Evolutionary conservation across 1,284 basidiomycete species (phyloP).

Genomic region (Ceratobasidium sp.): DNA sequence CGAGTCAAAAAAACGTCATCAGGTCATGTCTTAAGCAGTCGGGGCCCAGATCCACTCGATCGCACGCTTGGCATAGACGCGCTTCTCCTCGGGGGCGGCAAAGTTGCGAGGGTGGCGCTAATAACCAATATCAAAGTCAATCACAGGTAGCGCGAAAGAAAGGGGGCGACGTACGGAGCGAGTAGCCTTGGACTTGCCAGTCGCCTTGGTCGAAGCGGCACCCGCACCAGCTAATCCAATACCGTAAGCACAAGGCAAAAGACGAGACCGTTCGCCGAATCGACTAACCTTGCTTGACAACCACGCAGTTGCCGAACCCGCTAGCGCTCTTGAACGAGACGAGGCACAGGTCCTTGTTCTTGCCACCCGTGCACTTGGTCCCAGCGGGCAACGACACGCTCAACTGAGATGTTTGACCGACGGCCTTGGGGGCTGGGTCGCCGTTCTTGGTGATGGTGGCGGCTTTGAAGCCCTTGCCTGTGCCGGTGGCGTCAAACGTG

Average conservation of each 20-base stretch:
- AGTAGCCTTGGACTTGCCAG: conserved; percentile 22
- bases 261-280: no score
- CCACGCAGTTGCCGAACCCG: conserved; percentile 36
- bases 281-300: conserved; percentile 31
- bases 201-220: conserved; percentile 10
- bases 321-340: conserved; percentile 38
- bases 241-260: no score
- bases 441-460: conserved; percentile 55
- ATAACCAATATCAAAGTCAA: background rate
- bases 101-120: conserved; percentile 29
- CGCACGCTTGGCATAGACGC: conserved; percentile 22
- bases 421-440: conserved; percentile 34
- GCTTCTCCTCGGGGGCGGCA: conserved; percentile 4
- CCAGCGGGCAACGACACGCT: conserved; percentile 11
- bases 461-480: conserved; percentile 52
- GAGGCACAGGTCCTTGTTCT: conserved; percentile 1
- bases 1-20: conserved; percentile 14
- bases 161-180: conserved; percentile 18
- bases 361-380: conserved; percentile 23
- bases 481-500: conserved; percentile 54
- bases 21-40: background rate
- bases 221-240: conserved; percentile 15
- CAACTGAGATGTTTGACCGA: conserved; percentile 21
- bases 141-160: background rate
- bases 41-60: conserved; percentile 33